Percentiles rank a stretch among this genome's conserved stretches.
Conservation (phyloP, 2,329 filamentous ascomycete genomes). For the Hypoxylon sp. region DNA sequence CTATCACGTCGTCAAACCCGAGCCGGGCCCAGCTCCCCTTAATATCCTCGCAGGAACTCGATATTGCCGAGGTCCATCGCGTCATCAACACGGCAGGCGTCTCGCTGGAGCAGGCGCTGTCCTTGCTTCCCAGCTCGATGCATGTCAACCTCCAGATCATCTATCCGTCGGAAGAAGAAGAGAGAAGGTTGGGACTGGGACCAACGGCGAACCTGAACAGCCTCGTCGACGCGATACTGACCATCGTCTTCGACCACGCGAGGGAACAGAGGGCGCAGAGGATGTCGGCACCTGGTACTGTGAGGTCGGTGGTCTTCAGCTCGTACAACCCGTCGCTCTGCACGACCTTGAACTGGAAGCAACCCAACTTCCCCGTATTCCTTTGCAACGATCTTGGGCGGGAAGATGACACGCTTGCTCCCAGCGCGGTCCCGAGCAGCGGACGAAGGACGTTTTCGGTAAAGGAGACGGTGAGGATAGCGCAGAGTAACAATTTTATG, state of each 20-base stretch:
- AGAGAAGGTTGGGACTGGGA: constrained; percentile 72
- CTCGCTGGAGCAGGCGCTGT: constrained; percentile 79
- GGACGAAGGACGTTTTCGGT: constrained; percentile 82
- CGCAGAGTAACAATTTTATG: constrained; percentile 98
- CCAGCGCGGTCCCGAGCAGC: constrained; percentile 57
- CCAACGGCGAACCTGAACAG: constrained; percentile 84
- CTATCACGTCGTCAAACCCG: constrained; percentile 55
- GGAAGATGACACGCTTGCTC: constrained; percentile 55
- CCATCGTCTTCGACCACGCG: constrained; percentile 90
- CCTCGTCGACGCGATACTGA: constrained; percentile 84
- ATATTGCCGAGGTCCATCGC: constrained; percentile 72
- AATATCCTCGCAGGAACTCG: constrained; percentile 56
- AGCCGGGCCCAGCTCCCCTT: constrained; percentile 54
- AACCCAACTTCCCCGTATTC: constrained; percentile 96
- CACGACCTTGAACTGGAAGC: constrained; percentile 97
- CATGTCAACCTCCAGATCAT: constrained; percentile 92
- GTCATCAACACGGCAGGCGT: constrained; percentile 78
- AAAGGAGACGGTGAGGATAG: constrained; percentile 92
- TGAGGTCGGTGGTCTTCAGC: constrained; percentile 90
- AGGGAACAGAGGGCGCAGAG: constrained; percentile 69
- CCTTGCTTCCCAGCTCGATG: constrained; percentile 77
- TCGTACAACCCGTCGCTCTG: constrained; percentile 91
- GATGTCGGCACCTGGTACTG: constrained; percentile 71
- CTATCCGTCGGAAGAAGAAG: constrained; percentile 80
- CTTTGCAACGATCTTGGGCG: constrained; percentile 90